These are phyloP conservation scores for Arabis alpina DNA, from an alignment of 345 rosid genomes.

Conservation along the genomic window DNA sequence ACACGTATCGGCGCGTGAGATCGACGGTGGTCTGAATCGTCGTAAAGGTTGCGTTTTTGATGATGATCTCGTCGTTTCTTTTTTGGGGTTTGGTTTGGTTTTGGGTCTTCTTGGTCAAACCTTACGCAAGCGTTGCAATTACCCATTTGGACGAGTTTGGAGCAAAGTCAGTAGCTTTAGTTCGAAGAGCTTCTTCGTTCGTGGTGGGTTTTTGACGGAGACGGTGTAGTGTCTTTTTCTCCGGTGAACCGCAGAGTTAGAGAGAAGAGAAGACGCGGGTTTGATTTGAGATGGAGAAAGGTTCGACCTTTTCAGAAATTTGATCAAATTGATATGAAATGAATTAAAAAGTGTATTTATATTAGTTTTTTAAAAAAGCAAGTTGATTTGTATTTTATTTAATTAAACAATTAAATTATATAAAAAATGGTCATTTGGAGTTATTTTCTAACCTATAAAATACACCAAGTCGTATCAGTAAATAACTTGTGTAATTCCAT, in stretches of 20 bases:
- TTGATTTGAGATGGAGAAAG: conserved; percentile 40
- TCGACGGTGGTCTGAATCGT: conserved; percentile 45
- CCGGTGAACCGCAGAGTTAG: conserved; percentile 32
- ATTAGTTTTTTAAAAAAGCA: background rate
- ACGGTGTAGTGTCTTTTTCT: conserved; percentile 4
- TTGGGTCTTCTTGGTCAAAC: conserved; percentile 47
- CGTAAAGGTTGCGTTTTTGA: conserved; percentile 49
- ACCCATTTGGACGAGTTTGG: conserved; percentile 57
- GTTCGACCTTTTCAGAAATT: conserved; percentile 47
- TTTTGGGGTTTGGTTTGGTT: conserved; percentile 41
- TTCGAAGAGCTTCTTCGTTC: background rate
- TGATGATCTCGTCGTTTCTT: conserved; percentile 44
- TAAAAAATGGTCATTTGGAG: background rate
- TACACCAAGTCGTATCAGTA: background rate
- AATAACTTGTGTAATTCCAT: background rate
- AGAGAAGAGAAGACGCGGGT: conserved; percentile 65
- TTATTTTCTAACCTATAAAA: background rate
- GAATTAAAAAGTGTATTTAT: background rate
- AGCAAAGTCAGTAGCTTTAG: background rate
- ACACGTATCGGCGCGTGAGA: conserved; percentile 77
- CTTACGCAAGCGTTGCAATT: conserved; percentile 86
- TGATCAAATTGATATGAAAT: conserved; percentile 16
- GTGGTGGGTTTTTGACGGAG: background rate
- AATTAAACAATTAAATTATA: no score
- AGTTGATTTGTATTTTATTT: conserved; percentile 14